A percentile compares a stretch with the other conserved stretches of the same genome.
phyloP scores from a whole-genome alignment of 305 asterid genomes.

The Lippia alba region DNA sequence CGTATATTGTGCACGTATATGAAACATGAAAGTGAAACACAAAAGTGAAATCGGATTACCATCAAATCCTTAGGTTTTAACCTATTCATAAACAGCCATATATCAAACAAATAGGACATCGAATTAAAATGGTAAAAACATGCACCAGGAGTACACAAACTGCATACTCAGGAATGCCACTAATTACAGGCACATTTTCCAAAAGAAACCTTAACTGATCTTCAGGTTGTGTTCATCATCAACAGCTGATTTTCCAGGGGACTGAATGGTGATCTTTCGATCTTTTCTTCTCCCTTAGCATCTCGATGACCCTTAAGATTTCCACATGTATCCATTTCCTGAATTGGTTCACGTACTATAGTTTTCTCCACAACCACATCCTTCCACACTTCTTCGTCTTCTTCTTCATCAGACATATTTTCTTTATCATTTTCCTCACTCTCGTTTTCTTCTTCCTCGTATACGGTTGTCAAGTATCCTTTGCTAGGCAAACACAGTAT shows the following conservation, averaged over 20 bases:
- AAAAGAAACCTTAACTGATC: too few species aligned
- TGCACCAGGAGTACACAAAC: constrained; percentile 40
- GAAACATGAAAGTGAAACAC: too few species aligned
- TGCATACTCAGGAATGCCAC: not conserved
- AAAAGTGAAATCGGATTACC: too few species aligned
- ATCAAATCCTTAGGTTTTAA: too few species aligned
- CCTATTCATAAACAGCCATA: too few species aligned
- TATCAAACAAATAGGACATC: not conserved
- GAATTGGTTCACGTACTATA: constrained; percentile 48
- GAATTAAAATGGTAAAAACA: not conserved
- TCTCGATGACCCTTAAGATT: constrained; percentile 44
- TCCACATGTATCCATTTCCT: constrained; percentile 49
- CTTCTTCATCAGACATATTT: constrained; percentile 42
- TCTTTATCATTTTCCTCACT: constrained; percentile 48
- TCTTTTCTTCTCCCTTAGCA: constrained; percentile 33
- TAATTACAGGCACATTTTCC: not conserved
- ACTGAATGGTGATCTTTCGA: constrained; percentile 23
- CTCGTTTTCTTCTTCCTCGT: constrained; percentile 82
- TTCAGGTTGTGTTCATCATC: not conserved
- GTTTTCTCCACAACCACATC: constrained; percentile 85
- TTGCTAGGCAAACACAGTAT: constrained; percentile 46
- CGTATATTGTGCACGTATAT: too few species aligned
- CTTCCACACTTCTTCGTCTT: constrained; percentile 74
- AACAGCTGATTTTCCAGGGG: constrained; percentile 28
- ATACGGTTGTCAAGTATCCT: constrained; percentile 72